These are phyloP conservation scores for Colletotrichum sp. DNA, from an alignment of 2,329 filamentous ascomycete species.

Conservation along the genomic window DNA sequence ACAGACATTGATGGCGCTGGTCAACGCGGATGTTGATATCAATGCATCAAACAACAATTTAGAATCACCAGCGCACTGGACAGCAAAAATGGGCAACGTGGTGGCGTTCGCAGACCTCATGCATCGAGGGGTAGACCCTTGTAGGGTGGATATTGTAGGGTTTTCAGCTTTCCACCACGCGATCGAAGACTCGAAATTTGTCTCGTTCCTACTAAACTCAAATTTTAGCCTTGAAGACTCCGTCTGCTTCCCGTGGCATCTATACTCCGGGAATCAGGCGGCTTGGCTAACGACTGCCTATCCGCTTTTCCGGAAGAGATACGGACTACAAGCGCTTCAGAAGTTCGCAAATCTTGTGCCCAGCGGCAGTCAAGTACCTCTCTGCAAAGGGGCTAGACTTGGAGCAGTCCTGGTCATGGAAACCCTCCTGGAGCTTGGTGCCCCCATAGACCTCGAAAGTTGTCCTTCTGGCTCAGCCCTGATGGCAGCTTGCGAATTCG, in stretches of 20 bases:
- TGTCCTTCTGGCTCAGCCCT: neutral
- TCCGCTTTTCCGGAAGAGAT: neutral
- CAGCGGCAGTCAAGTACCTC: neutral
- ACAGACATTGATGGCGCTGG: neutral
- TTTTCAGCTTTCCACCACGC: neutral
- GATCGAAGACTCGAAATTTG: rapidly evolving
- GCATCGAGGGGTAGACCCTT: neutral
- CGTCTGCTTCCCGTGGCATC: neutral
- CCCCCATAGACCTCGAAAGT: neutral
- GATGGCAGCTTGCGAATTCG: neutral
- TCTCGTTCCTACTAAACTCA: neutral
- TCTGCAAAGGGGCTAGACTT: neutral
- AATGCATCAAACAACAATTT: too few species aligned
- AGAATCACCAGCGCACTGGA: too few species aligned
- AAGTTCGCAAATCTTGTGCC: neutral
- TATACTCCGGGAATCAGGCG: rapidly evolving
- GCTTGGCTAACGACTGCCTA: neutral
- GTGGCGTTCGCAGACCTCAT: neutral
- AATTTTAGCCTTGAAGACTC: neutral
- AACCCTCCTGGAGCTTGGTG: neutral
- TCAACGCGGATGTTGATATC: neutral
- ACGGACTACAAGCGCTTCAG: neutral
- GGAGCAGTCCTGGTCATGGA: neutral
- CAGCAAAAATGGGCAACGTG: too few species aligned
- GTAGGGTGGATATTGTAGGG: neutral